Percentiles rank a stretch among this genome's conserved stretches.
These are phyloP conservation scores for Aspergillus aculeatinus DNA, from an alignment of 2,329 filamentous ascomycete genomes.

Conservation along the genomic window DNA sequence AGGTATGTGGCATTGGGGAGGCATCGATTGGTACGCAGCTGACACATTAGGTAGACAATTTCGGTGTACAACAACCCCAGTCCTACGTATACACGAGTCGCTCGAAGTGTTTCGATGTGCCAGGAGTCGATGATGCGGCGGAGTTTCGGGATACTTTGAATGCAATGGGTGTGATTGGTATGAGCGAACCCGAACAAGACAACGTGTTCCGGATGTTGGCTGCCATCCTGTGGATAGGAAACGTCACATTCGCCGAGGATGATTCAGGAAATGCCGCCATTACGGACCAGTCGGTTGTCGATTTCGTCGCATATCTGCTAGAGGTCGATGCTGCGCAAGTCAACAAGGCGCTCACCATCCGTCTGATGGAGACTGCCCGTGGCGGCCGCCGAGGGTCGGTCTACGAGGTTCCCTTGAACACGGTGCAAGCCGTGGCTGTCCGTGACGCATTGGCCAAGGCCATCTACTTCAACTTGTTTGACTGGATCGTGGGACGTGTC, in stretches of 20 bases:
- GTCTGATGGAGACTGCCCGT: constrained; percentile 72
- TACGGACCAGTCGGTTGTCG: constrained; percentile 83
- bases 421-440: constrained; percentile 79
- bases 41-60: constrained; percentile 58
- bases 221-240: constrained; percentile 89
- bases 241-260: constrained; percentile 86
- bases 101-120: constrained; percentile 92
- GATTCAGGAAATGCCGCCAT: constrained; percentile 86
- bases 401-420: constrained; percentile 78
- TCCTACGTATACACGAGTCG: constrained; percentile 91
- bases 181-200: constrained; percentile 85
- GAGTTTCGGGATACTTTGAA: constrained; percentile 89
- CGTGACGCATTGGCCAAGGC: constrained; percentile 89
- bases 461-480: constrained; percentile 97
- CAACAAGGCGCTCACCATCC: constrained; percentile 82
- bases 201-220: constrained; percentile 95
- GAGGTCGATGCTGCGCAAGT: constrained; percentile 80
- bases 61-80: constrained; percentile 86
- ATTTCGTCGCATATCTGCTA: constrained; percentile 90
- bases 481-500: constrained; percentile 94
- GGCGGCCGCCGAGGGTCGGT: constrained; percentile 66
- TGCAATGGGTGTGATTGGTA: constrained; percentile 91
- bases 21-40: constrained; percentile 1
- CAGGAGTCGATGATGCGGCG: constrained; percentile 85
- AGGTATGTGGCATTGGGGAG: constrained; percentile 38